Percentiles rank a stretch among this genome's conserved stretches.
phyloP scores from a whole-genome alignment of 2,329 filamentous ascomycete species.

The Drechslerella dactyloides region DNA sequence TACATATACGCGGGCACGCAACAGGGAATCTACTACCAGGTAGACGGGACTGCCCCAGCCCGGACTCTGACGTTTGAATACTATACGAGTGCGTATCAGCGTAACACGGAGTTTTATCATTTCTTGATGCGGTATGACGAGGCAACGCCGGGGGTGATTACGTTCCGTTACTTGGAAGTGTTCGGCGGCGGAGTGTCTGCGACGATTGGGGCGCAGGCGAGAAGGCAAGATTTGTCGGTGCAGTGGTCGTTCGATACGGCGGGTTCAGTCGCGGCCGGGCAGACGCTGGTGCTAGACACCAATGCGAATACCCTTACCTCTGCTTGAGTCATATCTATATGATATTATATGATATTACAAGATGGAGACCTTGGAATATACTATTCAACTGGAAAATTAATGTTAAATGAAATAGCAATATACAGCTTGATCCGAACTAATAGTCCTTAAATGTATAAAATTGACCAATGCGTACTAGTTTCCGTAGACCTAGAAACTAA shows the following conservation, averaged over 20 bases:
- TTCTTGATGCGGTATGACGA: conserved; percentile 46
- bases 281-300: conserved; percentile 36
- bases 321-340: conserved; percentile 5
- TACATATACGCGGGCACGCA: conserved; percentile 41
- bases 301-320: conserved; percentile 23
- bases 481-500: too few species aligned
- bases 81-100: conserved; percentile 38
- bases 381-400: too few species aligned
- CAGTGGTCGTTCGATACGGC: conserved; percentile 39
- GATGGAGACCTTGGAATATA: too few species aligned
- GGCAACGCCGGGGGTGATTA: conserved; percentile 27
- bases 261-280: conserved; percentile 22
- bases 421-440: too few species aligned
- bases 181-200: conserved; percentile 25
- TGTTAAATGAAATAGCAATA: too few species aligned
- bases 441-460: too few species aligned
- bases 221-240: conserved; percentile 31
- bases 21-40: conserved; percentile 48
- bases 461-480: too few species aligned
- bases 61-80: conserved; percentile 36
- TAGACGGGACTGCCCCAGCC: conserved; percentile 8
- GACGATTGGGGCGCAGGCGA: conserved; percentile 43
- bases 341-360: too few species aligned
- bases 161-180: conserved; percentile 40
- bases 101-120: conserved; percentile 39